Evolutionary conservation across 352 stramenopile species (phyloP).

Genomic region (Thalassiosira mediterranea): DNA sequence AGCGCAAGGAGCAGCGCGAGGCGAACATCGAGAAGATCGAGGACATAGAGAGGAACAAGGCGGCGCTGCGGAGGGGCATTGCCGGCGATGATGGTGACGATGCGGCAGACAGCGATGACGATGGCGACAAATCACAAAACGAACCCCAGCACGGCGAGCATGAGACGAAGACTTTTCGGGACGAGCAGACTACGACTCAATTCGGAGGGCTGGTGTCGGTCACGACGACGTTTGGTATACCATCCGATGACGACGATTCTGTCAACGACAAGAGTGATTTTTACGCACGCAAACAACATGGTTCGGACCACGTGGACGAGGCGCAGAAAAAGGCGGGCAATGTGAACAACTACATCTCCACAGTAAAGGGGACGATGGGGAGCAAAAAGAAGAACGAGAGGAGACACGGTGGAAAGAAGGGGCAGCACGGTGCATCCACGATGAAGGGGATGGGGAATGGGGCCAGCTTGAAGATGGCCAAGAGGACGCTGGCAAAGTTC

Average conservation of each 20-base stretch:
- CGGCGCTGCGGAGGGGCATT: conserved; percentile 37
- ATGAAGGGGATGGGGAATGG: conserved; percentile 79
- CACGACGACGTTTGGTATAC: conserved; percentile 68
- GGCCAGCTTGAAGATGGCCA: conserved; percentile 74
- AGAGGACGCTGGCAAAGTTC: conserved; percentile 64
- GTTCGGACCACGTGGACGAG: conserved; percentile 53
- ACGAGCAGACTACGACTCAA: conserved; percentile 41
- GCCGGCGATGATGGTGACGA: conserved; percentile 22
- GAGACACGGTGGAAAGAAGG: conserved; percentile 52
- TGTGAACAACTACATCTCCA: conserved; percentile 68
- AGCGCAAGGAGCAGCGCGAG: conserved; percentile 63
- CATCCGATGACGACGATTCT: conserved; percentile 53
- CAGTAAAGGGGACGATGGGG: conserved; percentile 74
- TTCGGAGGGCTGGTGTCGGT: conserved; percentile 79
- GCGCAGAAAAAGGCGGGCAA: conserved; percentile 71
- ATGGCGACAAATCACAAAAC: conserved; percentile 19
- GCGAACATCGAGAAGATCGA: conserved; percentile 63
- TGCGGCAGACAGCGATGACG: conserved; percentile 20
- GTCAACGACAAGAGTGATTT: conserved; percentile 34
- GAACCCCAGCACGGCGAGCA: conserved; percentile 24
- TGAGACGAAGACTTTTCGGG: conserved; percentile 41
- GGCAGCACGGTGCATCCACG: conserved; percentile 68
- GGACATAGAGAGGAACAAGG: conserved; percentile 75
- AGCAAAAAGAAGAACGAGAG: conserved; percentile 52
- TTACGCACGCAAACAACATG: conserved; percentile 36